Conservation (phyloP, 1,139 yeast species). For the Sugiyamaella grinbergsii region DNA sequence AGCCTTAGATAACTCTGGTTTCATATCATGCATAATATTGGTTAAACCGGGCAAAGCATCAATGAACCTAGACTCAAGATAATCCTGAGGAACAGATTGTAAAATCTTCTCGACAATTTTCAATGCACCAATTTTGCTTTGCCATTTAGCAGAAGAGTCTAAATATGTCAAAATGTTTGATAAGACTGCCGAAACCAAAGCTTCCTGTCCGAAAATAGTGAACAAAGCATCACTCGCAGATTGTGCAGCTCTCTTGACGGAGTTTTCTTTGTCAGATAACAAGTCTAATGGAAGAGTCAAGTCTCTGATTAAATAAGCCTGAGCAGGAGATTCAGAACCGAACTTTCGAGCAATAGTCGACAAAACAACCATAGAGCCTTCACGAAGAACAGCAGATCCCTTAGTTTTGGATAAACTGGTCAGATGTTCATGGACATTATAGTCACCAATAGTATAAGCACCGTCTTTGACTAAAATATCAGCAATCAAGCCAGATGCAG, state of each 20-base stretch:
- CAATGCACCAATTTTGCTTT: slow-evolving; percentile 80
- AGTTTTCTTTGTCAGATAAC: slow-evolving; percentile 82
- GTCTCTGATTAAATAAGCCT: slow-evolving; percentile 67
- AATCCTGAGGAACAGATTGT: slow-evolving; percentile 81
- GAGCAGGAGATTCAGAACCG: slow-evolving; percentile 63
- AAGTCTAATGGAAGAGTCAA: slow-evolving; percentile 60
- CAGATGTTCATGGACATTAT: slow-evolving; percentile 65
- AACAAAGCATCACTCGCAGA: slow-evolving; percentile 60
- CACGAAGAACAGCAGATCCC: slow-evolving; percentile 72
- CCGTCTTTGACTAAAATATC: slow-evolving; percentile 53
- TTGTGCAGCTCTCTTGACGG: slow-evolving; percentile 77
- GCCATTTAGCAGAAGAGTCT: slow-evolving; percentile 90
- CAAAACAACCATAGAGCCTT: slow-evolving; percentile 67
- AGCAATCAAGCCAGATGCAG: slow-evolving; percentile 60
- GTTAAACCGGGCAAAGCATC: slow-evolving; percentile 82
- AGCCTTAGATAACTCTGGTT: slow-evolving; percentile 89
- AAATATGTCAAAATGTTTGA: slow-evolving; percentile 64
- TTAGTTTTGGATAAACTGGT: slow-evolving; percentile 71
- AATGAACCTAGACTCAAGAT: slow-evolving; percentile 78
- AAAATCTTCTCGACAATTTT: slow-evolving; percentile 69
- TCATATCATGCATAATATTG: slow-evolving; percentile 90
- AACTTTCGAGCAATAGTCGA: slow-evolving; percentile 67
- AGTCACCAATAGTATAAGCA: slow-evolving; percentile 56
- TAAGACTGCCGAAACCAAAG: slow-evolving; percentile 68
- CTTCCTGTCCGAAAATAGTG: slow-evolving; percentile 75